Evolutionary conservation across 768 basidiomycete genomes (phyloP), one percentile per base, ranked within the genome.

Genomic region (Coprinopsis sp.): DNA sequence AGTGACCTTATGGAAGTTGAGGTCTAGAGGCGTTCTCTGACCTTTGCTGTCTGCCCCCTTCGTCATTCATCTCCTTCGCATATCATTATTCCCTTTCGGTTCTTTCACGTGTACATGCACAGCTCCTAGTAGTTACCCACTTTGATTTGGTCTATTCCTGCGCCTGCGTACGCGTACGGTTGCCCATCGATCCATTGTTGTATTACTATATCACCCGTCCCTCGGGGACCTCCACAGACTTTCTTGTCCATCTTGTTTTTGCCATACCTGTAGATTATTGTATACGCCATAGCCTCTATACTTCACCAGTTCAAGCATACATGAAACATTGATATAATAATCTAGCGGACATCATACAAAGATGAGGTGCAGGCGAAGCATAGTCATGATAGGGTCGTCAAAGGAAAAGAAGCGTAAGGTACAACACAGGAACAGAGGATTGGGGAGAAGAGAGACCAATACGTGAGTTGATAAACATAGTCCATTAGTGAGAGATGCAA

Each of bases 1-100:
- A 63, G 67, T 14, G 73, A 78, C 38, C 64, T 77, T 44, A 43
- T 71, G 40, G 58, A 52, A 10, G 61, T 63, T 18, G 63, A 68
- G 23, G 21, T 31, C 25, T 31, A 1, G 27, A n/a, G 12, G n/a
- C 6, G 23, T 21, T 12, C 13, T 29, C 10, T n/a, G 24, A 28
- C 33, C 33, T 45, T 34, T 11, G 18, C 11, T 14, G 23, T 23
- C 21, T 33, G 31, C 21, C 22, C 24, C 24, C 31, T 36, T 14
- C n/a, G 13, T n/a, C 22, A 30, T 44, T 19, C 14, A 14, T 31
- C 22, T 25, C 42, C 30, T 44, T 44, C 29, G 19, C 29, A 21
- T 24, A 18, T 10, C 14, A 16, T 12, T 22, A 16, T 11, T 16
- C 38, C 38, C 34, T 19, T n/a, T 37, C 6, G n/a, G 8, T 19